Evolutionary conservation across 179 eudicot species (phyloP).

Genomic region (Gypsophila paniculata): DNA sequence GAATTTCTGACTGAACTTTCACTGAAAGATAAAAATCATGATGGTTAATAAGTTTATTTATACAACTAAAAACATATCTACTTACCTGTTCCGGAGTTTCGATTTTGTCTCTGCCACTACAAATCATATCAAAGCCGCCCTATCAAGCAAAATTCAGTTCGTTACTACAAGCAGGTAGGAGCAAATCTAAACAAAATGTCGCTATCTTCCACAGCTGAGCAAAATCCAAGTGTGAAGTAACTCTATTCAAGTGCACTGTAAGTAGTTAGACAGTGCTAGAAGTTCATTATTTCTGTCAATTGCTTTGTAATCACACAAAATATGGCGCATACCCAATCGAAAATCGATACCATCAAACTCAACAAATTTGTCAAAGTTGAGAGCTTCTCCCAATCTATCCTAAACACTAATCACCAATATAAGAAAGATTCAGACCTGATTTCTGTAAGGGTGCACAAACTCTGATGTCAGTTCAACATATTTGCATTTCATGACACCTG

Average conservation of each 20-base stretch:
- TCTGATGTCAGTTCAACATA: constrained; percentile 70
- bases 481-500: constrained; percentile 87
- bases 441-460: constrained; percentile 87
- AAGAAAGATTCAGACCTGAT: constrained; percentile 47
- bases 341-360: background rate
- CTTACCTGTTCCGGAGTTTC: constrained; percentile 20
- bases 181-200: background rate
- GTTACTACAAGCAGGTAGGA: background rate
- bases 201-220: background rate
- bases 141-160: constrained; percentile 22
- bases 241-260: background rate
- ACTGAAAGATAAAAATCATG: background rate
- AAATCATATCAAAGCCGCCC: constrained; percentile 23
- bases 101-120: constrained; percentile 22
- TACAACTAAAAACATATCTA: background rate
- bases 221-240: background rate
- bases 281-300: background rate
- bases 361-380: background rate
- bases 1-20: constrained; percentile 12
- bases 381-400: background rate
- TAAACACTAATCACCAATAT: background rate
- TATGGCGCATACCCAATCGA: background rate
- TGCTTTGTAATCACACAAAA: background rate
- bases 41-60: background rate
- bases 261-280: background rate